A percentile compares a stretch with the other conserved stretches of the same genome.
These are phyloP conservation scores for Cicer pinnatifidum DNA, from an alignment of 306 rosid species.

Conservation along the genomic window DNA sequence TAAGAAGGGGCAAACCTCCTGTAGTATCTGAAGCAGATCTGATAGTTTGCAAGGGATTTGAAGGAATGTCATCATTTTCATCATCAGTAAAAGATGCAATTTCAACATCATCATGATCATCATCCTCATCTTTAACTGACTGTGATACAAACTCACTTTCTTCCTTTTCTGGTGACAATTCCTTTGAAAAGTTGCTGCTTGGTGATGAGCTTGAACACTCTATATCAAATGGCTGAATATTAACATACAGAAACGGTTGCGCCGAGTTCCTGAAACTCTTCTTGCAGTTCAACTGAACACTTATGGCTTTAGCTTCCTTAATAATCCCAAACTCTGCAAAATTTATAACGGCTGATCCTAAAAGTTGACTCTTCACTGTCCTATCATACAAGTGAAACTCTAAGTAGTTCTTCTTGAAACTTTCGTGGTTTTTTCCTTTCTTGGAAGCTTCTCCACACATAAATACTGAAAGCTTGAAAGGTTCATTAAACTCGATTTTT, in stretches of 20 bases:
- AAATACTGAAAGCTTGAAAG: slow-evolving; percentile 63
- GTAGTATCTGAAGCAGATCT: slow-evolving; percentile 55
- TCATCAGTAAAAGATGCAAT: slow-evolving; percentile 79
- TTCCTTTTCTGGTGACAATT: slow-evolving; percentile 55
- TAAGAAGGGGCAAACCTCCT: slow-evolving; percentile 52
- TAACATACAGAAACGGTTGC: slow-evolving; percentile 64
- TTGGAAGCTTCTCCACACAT: slow-evolving; percentile 60
- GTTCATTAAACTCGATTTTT: slow-evolving; percentile 54
- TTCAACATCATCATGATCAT: slow-evolving; percentile 40
- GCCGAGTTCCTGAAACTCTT: slow-evolving; percentile 58
- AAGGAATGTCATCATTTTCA: slow-evolving; percentile 55
- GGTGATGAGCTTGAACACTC: slow-evolving; percentile 68
- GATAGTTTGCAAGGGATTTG: slow-evolving; percentile 46
- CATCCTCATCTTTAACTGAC: slow-evolving; percentile 52
- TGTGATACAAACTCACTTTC: slow-evolving; percentile 59
- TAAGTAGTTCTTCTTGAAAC: slow-evolving; percentile 67
- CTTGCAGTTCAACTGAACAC: slow-evolving; percentile 63
- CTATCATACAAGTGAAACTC: slow-evolving; percentile 76
- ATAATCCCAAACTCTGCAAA: slow-evolving; percentile 71
- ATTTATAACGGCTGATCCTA: slow-evolving; percentile 69
- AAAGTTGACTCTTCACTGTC: slow-evolving; percentile 59
- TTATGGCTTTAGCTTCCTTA: slow-evolving; percentile 52
- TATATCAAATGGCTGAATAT: slow-evolving; percentile 62
- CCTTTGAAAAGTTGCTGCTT: slow-evolving; percentile 58
- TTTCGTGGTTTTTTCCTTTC: slow-evolving; percentile 51